Conservation (phyloP, 139 green algal species). For the Desmodesmus armatus region DNA sequence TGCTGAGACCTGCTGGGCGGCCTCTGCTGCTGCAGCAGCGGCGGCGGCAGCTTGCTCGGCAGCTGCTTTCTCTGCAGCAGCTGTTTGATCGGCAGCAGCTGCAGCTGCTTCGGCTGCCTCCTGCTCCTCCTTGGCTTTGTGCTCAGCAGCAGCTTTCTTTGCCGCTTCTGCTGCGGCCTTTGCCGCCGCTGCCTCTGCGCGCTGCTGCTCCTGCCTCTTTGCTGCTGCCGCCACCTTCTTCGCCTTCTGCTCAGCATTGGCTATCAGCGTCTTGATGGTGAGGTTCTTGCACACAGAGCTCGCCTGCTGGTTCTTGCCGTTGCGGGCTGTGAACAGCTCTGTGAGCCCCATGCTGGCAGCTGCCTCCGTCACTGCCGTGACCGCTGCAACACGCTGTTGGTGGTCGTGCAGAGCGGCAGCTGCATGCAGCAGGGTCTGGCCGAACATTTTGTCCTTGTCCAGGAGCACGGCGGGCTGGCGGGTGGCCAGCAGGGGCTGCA, state of each 20-base stretch:
- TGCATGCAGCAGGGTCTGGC: slow-evolving; percentile 38
- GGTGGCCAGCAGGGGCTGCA: slow-evolving; percentile 30
- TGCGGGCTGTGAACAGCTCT: slow-evolving; percentile 1
- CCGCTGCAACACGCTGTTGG: background rate
- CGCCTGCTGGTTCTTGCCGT: slow-evolving; percentile 12
- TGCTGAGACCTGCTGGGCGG: no score
- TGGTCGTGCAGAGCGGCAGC: background rate
- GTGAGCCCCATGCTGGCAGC: slow-evolving; percentile 10
- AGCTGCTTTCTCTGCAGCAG: background rate
- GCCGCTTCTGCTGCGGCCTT: background rate
- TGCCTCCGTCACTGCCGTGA: slow-evolving; percentile 1
- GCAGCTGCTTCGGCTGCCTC: background rate
- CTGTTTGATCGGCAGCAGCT: slow-evolving; percentile 5
- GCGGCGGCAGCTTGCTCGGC: background rate
- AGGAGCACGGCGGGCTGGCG: background rate
- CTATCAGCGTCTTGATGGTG: background rate
- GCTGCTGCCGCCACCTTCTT: slow-evolving; percentile 20
- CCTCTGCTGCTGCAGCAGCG: background rate
- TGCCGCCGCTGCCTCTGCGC: background rate
- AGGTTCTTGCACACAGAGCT: background rate
- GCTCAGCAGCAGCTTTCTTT: background rate
- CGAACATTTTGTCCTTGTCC: background rate
- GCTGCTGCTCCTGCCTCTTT: background rate
- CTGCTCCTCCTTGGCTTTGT: background rate
- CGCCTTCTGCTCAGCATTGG: background rate